These are phyloP conservation scores for Sporothrix phasma DNA, from an alignment of 2,329 filamentous ascomycete species.

Conservation along the genomic window DNA sequence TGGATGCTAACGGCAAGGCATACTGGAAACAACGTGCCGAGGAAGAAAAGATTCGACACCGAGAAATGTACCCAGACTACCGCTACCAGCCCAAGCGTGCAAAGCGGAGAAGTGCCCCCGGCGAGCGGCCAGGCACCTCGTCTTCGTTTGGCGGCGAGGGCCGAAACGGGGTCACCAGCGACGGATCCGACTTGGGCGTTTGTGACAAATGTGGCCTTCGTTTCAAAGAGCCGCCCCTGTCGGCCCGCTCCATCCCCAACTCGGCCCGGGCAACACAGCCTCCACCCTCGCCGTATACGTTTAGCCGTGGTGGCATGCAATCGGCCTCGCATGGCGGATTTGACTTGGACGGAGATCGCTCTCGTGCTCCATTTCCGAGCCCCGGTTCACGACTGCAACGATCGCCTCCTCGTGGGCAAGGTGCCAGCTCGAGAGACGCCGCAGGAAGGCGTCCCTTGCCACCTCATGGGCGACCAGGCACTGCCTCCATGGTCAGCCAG, in stretches of 20 bases:
- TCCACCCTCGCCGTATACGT: not conserved
- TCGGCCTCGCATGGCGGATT: not conserved
- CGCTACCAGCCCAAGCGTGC: constrained; percentile 79
- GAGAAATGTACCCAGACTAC: constrained; percentile 85
- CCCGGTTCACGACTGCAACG: constrained; percentile 12
- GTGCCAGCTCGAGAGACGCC: not conserved
- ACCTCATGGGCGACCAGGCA: not conserved
- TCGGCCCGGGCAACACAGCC: not conserved
- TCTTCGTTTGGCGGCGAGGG: not conserved
- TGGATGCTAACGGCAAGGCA: constrained; percentile 63
- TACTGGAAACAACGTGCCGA: constrained; percentile 86
- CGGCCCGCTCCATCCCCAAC: constrained; percentile 26
- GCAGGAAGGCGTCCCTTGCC: constrained; percentile 12
- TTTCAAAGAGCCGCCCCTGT: constrained; percentile 52
- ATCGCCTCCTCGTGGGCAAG: not conserved
- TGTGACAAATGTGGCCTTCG: constrained; percentile 65
- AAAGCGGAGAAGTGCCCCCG: constrained; percentile 26
- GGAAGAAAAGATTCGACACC: constrained; percentile 85
- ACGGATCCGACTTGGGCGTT: constrained; percentile 32
- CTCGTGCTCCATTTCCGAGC: not conserved
- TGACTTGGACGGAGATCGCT: not conserved
- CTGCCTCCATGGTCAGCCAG: constrained; percentile 4
- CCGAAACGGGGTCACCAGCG: constrained; percentile 9
- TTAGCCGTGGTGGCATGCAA: not conserved
- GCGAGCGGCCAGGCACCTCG: not conserved